Evolutionary conservation across 495 filamentous ascomycete species (phyloP).

Genomic region (Lichenothelia convexa): DNA sequence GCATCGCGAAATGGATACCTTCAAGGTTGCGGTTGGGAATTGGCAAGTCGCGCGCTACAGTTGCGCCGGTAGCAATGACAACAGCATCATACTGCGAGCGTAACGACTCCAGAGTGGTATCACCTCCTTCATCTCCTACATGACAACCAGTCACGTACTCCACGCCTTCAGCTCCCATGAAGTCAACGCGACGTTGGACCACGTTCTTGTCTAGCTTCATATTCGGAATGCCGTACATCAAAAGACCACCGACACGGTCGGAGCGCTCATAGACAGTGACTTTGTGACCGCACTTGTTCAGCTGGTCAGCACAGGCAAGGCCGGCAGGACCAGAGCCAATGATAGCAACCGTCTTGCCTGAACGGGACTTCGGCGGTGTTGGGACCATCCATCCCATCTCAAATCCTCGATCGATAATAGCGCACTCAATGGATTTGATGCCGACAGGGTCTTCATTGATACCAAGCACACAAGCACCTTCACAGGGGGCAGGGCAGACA

Average conservation of each 20-base stretch:
- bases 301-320: conserved; percentile 81
- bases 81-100: conserved; percentile 68
- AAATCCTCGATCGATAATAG: conserved; percentile 97
- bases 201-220: conserved; percentile 99
- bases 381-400: conserved; percentile 99
- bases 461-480: conserved; percentile 91
- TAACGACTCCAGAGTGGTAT: conserved; percentile 54
- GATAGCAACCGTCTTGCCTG: conserved; percentile 78
- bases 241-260: conserved; percentile 79
- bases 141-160: conserved; percentile 59
- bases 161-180: conserved; percentile 88
- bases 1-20: conserved; percentile 96
- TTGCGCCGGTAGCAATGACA: conserved; percentile 91
- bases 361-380: conserved; percentile 56
- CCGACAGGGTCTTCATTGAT: conserved; percentile 98
- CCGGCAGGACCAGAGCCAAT: conserved; percentile 92
- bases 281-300: conserved; percentile 81
- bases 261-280: conserved; percentile 95
- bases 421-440: conserved; percentile 98
- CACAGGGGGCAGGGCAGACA: conserved; percentile 94
- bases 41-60: conserved; percentile 88
- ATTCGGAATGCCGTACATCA: conserved; percentile 99
- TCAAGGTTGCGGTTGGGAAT: conserved; percentile 81
- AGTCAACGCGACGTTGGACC: conserved; percentile 86
- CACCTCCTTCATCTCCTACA: conserved; percentile 69